These are phyloP conservation scores for Singerocomus inundabilis DNA, from an alignment of 1,284 basidiomycete species.

Conservation along the genomic window DNA sequence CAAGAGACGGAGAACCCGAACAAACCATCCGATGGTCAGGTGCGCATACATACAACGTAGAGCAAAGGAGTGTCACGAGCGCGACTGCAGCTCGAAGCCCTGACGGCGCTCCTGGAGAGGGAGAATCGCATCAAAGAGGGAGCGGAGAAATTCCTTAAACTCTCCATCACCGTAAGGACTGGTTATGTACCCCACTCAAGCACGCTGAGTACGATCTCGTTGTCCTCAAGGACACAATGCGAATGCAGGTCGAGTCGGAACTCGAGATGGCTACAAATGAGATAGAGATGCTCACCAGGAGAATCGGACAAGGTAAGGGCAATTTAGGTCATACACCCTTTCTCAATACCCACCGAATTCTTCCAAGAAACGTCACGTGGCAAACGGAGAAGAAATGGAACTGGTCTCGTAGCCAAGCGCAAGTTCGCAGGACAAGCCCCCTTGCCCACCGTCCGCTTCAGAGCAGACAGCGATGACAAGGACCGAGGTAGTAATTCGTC, in stretches of 20 bases:
- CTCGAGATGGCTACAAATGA: conserved; percentile 68
- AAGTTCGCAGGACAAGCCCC: conserved; percentile 39
- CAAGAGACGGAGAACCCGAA: conserved; percentile 26
- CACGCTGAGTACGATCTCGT: conserved; percentile 13
- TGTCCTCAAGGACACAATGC: conserved; percentile 66
- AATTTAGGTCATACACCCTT: neutral
- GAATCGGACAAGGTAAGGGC: conserved; percentile 59
- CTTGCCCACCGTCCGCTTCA: conserved; percentile 25
- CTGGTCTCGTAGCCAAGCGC: conserved; percentile 35
- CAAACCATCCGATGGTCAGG: conserved; percentile 33
- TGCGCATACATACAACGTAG: conserved; percentile 15
- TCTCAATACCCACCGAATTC: neutral
- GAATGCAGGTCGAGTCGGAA: conserved; percentile 74
- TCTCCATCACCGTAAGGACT: conserved; percentile 55
- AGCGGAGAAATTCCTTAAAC: conserved; percentile 77
- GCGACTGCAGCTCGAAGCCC: conserved; percentile 56
- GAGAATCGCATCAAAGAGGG: conserved; percentile 83
- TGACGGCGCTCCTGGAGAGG: conserved; percentile 64
- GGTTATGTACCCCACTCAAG: neutral
- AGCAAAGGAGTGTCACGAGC: conserved; percentile 4
- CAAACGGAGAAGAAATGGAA: conserved; percentile 38
- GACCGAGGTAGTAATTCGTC: conserved; percentile 25
- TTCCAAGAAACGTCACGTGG: conserved; percentile 41
- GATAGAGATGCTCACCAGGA: conserved; percentile 63
- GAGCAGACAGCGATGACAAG: conserved; percentile 40